Percentiles rank a stretch among this genome's conserved stretches.
phyloP scores from a whole-genome alignment of 352 stramenopile genomes.

The Phytophthora citricola region DNA sequence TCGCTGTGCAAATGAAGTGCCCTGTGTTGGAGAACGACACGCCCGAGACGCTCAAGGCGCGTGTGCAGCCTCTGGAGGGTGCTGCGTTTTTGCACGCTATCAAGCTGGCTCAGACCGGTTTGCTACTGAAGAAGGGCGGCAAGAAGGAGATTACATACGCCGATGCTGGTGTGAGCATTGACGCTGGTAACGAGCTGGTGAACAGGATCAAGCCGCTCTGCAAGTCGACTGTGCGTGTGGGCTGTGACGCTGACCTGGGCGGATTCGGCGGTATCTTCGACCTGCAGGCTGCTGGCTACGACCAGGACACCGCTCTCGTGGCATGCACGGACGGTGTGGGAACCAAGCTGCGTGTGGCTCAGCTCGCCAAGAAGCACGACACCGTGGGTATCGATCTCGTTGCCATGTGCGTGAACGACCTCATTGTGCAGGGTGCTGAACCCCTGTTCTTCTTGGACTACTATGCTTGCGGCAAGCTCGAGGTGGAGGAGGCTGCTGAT shows the following conservation, averaged over 20 bases:
- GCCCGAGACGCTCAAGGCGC: constrained; percentile 96
- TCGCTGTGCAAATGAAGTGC: constrained; percentile 96
- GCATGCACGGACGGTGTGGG: constrained; percentile 98
- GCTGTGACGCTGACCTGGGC: constrained; percentile 96
- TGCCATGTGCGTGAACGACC: constrained; percentile 99
- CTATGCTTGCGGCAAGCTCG: constrained; percentile 97
- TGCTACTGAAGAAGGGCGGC: constrained; percentile 61
- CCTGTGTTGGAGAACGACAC: constrained; percentile 92
- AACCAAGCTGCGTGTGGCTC: constrained; percentile 96
- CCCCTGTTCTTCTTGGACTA: constrained; percentile 99
- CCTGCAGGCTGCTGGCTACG: constrained; percentile 96
- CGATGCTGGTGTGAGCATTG: constrained; percentile 98
- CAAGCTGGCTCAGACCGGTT: constrained; percentile 74
- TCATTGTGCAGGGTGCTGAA: constrained; percentile 99
- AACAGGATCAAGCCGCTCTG: constrained; percentile 98
- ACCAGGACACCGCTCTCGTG: constrained; percentile 97
- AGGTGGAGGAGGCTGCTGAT: constrained; percentile 93
- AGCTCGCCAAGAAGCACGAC: constrained; percentile 93
- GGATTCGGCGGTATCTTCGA: constrained; percentile 99
- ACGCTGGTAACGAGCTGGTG: constrained; percentile 96
- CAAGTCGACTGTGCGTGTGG: constrained; percentile 95
- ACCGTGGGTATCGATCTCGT: constrained; percentile 98
- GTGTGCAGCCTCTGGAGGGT: constrained; percentile 98
- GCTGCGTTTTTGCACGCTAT: constrained; percentile 91
- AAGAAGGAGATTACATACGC: constrained; percentile 97